Conservation (phyloP, 768 basidiomycete genomes). For the Coprinopsis cinerea region DNA sequence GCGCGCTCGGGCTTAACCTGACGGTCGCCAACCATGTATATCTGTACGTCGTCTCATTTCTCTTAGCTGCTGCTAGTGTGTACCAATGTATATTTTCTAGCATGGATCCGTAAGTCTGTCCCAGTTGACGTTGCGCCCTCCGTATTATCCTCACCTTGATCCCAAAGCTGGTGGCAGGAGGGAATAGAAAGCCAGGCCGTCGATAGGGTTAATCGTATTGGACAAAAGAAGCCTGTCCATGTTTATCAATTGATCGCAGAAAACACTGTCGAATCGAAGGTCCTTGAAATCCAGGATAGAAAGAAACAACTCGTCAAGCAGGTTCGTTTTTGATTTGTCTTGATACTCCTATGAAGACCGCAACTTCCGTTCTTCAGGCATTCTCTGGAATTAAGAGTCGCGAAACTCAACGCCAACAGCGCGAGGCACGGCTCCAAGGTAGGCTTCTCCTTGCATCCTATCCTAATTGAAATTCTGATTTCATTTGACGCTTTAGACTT, state of each 20-base stretch:
- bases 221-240: slow-evolving; percentile 76
- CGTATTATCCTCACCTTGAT: background rate
- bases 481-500: slow-evolving; percentile 38
- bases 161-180: slow-evolving; percentile 30
- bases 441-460: slow-evolving; percentile 15
- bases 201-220: slow-evolving; percentile 78
- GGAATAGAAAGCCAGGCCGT: slow-evolving; percentile 84
- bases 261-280: slow-evolving; percentile 83
- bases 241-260: slow-evolving; percentile 90
- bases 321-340: slow-evolving; percentile 28
- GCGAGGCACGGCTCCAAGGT: slow-evolving; percentile 82
- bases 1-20: slow-evolving; percentile 81
- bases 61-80: background rate
- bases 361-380: slow-evolving; percentile 40
- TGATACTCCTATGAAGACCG: background rate
- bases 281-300: slow-evolving; percentile 79
- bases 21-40: slow-evolving; percentile 88
- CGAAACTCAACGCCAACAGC: slow-evolving; percentile 71
- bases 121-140: background rate
- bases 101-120: slow-evolving; percentile 69
- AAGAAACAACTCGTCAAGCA: slow-evolving; percentile 78
- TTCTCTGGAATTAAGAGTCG: slow-evolving; percentile 77
- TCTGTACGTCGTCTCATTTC: slow-evolving; percentile 41
- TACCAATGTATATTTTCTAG: slow-evolving; percentile 27
- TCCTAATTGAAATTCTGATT: background rate